Percentiles rank a stretch among this genome's conserved stretches.
These are phyloP conservation scores for Rhinocladiella similis DNA, from an alignment of 2,329 filamentous ascomycete genomes.

Conservation along the genomic window DNA sequence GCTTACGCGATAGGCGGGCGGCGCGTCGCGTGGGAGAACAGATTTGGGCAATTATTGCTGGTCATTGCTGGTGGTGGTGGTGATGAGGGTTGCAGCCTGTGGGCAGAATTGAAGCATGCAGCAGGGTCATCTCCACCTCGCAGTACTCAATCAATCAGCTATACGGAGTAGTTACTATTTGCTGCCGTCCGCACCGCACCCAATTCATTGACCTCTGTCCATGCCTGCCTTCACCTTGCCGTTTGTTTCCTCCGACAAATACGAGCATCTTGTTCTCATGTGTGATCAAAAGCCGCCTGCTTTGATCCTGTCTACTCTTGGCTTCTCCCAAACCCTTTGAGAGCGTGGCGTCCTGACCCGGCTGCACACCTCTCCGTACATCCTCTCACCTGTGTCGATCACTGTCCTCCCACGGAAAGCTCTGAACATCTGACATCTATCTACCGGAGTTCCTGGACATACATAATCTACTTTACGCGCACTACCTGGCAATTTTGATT, in stretches of 20 bases:
- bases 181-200: background rate
- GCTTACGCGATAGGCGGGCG: background rate
- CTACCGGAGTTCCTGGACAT: background rate
- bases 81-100: background rate
- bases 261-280: background rate
- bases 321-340: too few species aligned
- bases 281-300: background rate
- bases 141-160: background rate
- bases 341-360: too few species aligned
- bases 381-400: background rate
- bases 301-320: background rate
- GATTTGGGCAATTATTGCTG: background rate
- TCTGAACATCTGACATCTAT: background rate
- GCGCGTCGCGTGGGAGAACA: background rate
- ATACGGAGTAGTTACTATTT: background rate
- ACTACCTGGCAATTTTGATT: slow-evolving; percentile 17
- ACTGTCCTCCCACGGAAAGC: background rate
- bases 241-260: background rate
- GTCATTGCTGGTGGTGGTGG: too few species aligned
- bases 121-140: background rate
- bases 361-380: too few species aligned
- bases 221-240: background rate
- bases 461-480: background rate
- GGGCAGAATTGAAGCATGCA: background rate
- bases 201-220: background rate